Percentiles rank a stretch among this genome's conserved stretches.
These are phyloP conservation scores for Elongisporangium senticosum DNA, from an alignment of 352 stramenopile genomes.

Conservation along the genomic window DNA sequence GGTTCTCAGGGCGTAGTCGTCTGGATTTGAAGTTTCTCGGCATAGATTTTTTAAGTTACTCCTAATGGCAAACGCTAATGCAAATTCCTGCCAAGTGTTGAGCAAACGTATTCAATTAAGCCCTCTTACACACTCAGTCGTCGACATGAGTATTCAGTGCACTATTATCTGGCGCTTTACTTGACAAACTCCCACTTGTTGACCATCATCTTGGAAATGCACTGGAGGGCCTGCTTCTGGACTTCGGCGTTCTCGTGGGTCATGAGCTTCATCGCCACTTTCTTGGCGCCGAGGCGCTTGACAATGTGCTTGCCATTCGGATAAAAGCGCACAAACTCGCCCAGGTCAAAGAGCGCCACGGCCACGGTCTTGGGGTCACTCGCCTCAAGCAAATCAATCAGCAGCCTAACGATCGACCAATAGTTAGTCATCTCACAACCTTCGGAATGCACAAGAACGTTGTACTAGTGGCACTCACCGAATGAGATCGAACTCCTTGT, in stretches of 20 bases:
- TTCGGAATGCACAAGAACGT: background rate
- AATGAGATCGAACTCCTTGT: conserved; percentile 94
- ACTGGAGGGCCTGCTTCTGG: conserved; percentile 97
- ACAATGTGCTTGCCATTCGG: conserved; percentile 94
- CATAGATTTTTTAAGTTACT: no score
- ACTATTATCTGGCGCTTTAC: conserved; percentile 19
- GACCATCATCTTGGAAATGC: conserved; percentile 99
- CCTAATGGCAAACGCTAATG: no score
- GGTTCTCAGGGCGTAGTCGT: no score
- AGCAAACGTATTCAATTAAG: background rate
- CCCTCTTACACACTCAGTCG: background rate
- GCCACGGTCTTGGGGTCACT: conserved; percentile 92
- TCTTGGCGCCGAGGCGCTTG: conserved; percentile 95
- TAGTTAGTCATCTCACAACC: conserved; percentile 1
- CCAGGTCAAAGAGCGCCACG: conserved; percentile 96
- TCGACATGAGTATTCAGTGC: background rate
- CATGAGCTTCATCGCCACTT: conserved; percentile 96
- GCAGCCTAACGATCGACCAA: conserved; percentile 44
- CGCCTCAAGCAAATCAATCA: conserved; percentile 92
- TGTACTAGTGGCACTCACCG: conserved; percentile 28
- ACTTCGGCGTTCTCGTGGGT: conserved; percentile 95
- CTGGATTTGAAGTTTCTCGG: no score
- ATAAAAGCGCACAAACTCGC: conserved; percentile 97
- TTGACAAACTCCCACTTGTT: conserved; percentile 97
- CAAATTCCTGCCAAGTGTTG: background rate